These are phyloP conservation scores for Olyra latifolia DNA, from an alignment of 176 grass and related monocot species.

Conservation along the genomic window DNA sequence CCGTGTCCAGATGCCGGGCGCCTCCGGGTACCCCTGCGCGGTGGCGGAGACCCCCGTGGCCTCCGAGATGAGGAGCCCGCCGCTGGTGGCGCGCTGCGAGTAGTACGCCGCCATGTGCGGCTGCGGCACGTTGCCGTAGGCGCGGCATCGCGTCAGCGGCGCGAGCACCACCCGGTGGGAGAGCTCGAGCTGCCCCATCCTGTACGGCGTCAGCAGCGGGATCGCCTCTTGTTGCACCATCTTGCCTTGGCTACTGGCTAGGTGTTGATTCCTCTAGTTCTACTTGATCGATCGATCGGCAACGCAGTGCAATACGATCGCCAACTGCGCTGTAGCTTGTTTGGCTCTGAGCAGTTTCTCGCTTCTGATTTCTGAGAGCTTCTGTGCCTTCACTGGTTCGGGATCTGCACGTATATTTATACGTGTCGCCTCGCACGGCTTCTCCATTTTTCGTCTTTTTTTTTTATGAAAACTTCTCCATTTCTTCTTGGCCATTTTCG, in stretches of 20 bases:
- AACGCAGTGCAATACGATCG: not conserved
- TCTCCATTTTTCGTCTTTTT: not conserved
- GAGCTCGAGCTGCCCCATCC: constrained; percentile 46
- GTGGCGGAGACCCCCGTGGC: constrained; percentile 42
- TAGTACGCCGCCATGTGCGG: constrained; percentile 46
- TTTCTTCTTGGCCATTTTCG: no score
- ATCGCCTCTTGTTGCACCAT: constrained; percentile 1
- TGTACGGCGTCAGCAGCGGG: constrained; percentile 41
- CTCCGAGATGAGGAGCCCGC: constrained; percentile 52
- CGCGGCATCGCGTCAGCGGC: constrained; percentile 42
- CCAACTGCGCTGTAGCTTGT: not conserved
- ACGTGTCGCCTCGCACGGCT: not conserved
- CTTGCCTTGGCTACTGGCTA: not conserved
- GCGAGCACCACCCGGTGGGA: constrained; percentile 56
- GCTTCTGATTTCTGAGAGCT: not conserved
- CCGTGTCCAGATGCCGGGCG: constrained; percentile 37
- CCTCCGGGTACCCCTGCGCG: constrained; percentile 37
- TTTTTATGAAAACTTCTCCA: no score
- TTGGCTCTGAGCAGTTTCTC: not conserved
- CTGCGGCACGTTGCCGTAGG: constrained; percentile 56
- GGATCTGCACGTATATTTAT: not conserved
- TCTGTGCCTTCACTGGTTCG: not conserved
- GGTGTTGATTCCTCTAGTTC: not conserved
- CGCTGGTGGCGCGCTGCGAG: constrained; percentile 45
- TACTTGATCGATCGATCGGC: no score